phyloP scores from a whole-genome alignment of 371 early-diverging fungal species.

The Apophysomyces ossiformis region DNA sequence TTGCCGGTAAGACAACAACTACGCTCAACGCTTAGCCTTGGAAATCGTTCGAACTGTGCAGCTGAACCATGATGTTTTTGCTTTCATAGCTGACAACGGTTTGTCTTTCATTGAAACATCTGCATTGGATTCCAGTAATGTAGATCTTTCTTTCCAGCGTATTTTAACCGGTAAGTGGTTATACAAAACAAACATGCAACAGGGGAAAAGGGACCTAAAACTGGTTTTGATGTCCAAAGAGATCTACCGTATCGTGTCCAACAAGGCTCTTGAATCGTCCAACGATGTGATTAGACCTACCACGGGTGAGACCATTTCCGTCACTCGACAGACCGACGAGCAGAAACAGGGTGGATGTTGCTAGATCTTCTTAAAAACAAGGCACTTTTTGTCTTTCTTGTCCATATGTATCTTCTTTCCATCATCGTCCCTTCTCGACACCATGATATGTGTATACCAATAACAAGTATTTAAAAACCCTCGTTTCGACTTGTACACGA shows the following conservation, averaged over 20 bases:
- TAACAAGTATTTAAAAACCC: slow-evolving; percentile 2
- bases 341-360: slow-evolving; percentile 78
- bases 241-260: slow-evolving; percentile 91
- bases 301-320: slow-evolving; percentile 77
- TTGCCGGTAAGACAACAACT: slow-evolving; percentile 73
- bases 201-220: not conserved
- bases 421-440: not conserved
- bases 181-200: not conserved
- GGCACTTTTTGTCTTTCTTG: not conserved
- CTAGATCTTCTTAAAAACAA: slow-evolving; percentile 39
- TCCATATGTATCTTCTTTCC: not conserved
- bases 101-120: slow-evolving; percentile 96
- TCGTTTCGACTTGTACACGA: not conserved
- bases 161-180: slow-evolving; percentile 81
- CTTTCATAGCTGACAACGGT: slow-evolving; percentile 76
- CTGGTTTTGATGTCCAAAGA: slow-evolving; percentile 47
- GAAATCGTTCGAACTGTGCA: no score
- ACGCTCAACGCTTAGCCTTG: not conserved
- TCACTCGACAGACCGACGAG: slow-evolving; percentile 66
- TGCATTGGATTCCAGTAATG: slow-evolving; percentile 92
- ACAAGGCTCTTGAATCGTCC: slow-evolving; percentile 84
- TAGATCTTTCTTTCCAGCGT: slow-evolving; percentile 91
- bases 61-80: not conserved
- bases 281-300: slow-evolving; percentile 74
- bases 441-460: slow-evolving; percentile 9